A percentile compares a stretch with the other conserved stretches of the same genome.
Conservation (phyloP, 345 rosid species). For the Euclidium syriacum region DNA sequence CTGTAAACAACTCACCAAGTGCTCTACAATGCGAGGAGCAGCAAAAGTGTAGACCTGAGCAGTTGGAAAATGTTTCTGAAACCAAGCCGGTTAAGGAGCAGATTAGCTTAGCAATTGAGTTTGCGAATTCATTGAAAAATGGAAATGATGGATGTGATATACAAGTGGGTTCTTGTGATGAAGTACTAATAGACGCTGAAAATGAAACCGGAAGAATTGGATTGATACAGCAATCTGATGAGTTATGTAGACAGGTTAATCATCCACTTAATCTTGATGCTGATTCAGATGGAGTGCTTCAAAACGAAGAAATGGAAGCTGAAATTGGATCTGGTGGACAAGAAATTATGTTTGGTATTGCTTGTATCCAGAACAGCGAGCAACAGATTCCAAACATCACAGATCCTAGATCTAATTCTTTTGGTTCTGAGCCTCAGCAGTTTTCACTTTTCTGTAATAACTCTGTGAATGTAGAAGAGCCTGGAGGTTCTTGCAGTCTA, state of each 20-base stretch:
- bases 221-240: constrained; percentile 8
- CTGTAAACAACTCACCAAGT: constrained; percentile 19
- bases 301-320: constrained; percentile 29
- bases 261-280: constrained; percentile 31
- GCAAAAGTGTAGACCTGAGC: constrained; percentile 17
- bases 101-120: constrained; percentile 29
- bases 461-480: not conserved
- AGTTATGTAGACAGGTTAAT: constrained; percentile 13
- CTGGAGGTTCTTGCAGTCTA: constrained; percentile 14
- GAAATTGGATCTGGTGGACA: constrained; percentile 31
- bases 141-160: constrained; percentile 25
- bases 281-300: constrained; percentile 35
- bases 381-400: constrained; percentile 21
- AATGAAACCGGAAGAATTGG: not conserved
- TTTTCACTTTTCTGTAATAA: constrained; percentile 6
- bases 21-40: constrained; percentile 23
- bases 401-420: constrained; percentile 36
- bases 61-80: constrained; percentile 17
- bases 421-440: constrained; percentile 37
- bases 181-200: constrained; percentile 5
- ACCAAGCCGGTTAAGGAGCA: constrained; percentile 25
- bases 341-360: constrained; percentile 33
- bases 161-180: constrained; percentile 30
- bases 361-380: constrained; percentile 23
- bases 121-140: constrained; percentile 29